Conservation (phyloP, 495 filamentous ascomycete genomes). For the Trichoderma gamsii region DNA sequence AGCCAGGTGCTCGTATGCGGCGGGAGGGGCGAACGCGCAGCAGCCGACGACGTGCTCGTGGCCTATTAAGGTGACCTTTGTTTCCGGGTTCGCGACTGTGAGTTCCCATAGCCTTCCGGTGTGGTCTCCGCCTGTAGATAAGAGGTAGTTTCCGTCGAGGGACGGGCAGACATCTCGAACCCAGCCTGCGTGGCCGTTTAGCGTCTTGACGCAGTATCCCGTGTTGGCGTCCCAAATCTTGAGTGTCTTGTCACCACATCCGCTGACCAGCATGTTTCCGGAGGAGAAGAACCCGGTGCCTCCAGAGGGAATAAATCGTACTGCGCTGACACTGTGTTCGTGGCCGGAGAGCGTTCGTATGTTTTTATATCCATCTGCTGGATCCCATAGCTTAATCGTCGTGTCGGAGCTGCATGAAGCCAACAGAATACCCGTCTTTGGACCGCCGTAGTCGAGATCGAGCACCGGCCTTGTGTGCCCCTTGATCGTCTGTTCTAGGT, state of each 20-base stretch:
- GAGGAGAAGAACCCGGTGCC: constrained; percentile 55
- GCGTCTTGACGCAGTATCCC: constrained; percentile 83
- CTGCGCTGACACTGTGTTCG: constrained; percentile 82
- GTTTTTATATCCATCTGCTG: constrained; percentile 89
- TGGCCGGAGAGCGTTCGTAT: constrained; percentile 89
- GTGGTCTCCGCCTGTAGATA: constrained; percentile 77
- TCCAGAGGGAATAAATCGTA: constrained; percentile 83
- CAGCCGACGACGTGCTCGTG: constrained; percentile 91
- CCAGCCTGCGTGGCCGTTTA: constrained; percentile 81
- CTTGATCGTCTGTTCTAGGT: constrained; percentile 85
- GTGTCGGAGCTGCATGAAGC: constrained; percentile 87
- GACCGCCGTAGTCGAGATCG: constrained; percentile 89
- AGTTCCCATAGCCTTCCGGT: constrained; percentile 82
- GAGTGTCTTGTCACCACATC: constrained; percentile 75
- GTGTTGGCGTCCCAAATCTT: constrained; percentile 91
- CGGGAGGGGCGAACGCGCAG: constrained; percentile 77
- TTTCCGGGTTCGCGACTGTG: constrained; percentile 60
- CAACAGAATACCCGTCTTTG: constrained; percentile 74
- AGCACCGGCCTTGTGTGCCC: constrained; percentile 87
- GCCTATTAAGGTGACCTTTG: constrained; percentile 73
- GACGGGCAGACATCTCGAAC: constrained; percentile 80
- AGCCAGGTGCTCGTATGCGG: constrained; percentile 70
- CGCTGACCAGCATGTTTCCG: constrained; percentile 74
- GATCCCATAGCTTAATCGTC: constrained; percentile 96
- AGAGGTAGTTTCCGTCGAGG: constrained; percentile 72